These are phyloP conservation scores for Biscogniauxia marginata DNA, from an alignment of 2,329 filamentous ascomycete genomes.

Conservation along the genomic window DNA sequence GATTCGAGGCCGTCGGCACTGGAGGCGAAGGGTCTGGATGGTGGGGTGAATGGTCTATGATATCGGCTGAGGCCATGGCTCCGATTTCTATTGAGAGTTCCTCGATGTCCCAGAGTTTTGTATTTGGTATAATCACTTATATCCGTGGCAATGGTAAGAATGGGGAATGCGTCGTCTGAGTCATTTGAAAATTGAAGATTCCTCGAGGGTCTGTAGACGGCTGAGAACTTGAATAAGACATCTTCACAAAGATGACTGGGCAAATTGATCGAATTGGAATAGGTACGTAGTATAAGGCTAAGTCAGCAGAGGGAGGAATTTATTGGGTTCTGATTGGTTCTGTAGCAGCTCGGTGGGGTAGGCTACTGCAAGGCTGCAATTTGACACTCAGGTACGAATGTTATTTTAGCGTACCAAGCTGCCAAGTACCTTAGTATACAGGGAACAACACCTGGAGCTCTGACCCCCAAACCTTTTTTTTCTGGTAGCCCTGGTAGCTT, in stretches of 20 bases:
- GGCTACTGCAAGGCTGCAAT: not conserved
- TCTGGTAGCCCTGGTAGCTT: not conserved
- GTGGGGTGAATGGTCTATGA: constrained; percentile 81
- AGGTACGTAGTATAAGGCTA: not conserved
- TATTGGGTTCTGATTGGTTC: not conserved
- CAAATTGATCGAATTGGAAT: too few relatives aligned
- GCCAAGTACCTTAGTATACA: too few relatives aligned
- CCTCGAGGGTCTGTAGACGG: not conserved
- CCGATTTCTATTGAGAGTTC: not conserved
- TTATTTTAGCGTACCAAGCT: not conserved
- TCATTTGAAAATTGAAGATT: not conserved
- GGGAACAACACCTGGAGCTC: constrained; percentile 4
- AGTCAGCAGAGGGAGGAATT: not conserved
- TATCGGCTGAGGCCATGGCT: constrained; percentile 48
- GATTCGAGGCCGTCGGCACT: constrained; percentile 78
- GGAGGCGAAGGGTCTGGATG: constrained; percentile 73
- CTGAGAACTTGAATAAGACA: not conserved
- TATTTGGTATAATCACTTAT: not conserved
- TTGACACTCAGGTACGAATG: not conserved
- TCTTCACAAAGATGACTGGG: too few relatives aligned
- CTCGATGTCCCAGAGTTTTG: not conserved
- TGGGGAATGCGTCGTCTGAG: not conserved
- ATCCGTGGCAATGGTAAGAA: not conserved
- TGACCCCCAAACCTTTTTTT: constrained; percentile 2
- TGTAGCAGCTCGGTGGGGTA: not conserved